Conservation (phyloP, 805 yeast species). For the Suhomyces xylopsoci region DNA sequence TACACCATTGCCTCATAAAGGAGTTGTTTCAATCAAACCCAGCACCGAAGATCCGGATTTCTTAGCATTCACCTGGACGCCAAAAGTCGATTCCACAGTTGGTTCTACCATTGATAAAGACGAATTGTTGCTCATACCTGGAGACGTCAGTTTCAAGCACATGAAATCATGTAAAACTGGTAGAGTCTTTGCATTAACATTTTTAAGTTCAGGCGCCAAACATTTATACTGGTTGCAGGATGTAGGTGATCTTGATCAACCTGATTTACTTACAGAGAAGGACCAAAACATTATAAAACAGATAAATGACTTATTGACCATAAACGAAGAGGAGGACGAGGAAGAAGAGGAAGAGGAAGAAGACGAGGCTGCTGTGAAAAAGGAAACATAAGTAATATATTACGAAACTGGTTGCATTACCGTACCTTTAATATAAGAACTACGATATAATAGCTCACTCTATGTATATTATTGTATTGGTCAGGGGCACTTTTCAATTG, state of each 20-base stretch:
- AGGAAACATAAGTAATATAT: constrained; percentile 14
- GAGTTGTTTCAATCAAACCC: constrained; percentile 57
- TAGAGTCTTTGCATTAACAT: constrained; percentile 67
- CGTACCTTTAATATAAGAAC: not conserved
- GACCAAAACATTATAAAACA: constrained; percentile 51
- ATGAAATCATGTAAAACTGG: constrained; percentile 71
- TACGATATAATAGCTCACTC: not conserved
- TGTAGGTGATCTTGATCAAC: constrained; percentile 60
- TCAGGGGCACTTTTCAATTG: not conserved
- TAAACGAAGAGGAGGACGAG: constrained; percentile 38
- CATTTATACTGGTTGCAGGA: constrained; percentile 76
- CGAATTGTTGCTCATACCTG: constrained; percentile 74
- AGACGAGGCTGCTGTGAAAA: constrained; percentile 10
- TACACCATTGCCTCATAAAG: constrained; percentile 70
- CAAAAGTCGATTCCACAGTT: constrained; percentile 48
- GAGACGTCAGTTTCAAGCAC: constrained; percentile 77
- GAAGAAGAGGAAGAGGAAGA: constrained; percentile 15
- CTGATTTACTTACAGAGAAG: constrained; percentile 52
- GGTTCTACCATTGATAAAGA: constrained; percentile 46
- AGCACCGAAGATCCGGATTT: constrained; percentile 71
- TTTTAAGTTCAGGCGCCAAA: constrained; percentile 60
- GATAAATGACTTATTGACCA: constrained; percentile 47
- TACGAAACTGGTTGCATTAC: not conserved
- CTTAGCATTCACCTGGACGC: constrained; percentile 69
- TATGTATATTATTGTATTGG: not conserved